Evolutionary conservation across 768 basidiomycete species (phyloP), one percentile per base, ranked within the genome.

Genomic region (Podaxis sp.): DNA sequence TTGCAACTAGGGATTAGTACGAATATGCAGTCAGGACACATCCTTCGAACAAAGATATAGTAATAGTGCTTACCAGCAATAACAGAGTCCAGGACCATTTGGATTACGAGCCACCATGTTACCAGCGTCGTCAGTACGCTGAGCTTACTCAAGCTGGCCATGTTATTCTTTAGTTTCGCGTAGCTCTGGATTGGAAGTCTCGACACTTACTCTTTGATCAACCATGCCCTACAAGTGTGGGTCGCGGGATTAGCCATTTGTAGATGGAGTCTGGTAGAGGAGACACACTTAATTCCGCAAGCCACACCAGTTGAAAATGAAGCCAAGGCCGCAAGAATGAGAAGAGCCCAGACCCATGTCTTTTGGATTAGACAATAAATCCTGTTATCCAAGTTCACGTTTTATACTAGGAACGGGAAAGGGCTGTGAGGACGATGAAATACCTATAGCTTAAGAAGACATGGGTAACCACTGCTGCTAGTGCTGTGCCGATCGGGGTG

Each of bases 401-500:
- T 14, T 46, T 5, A 14, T 38, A 5, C 13, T 6, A 42, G 23
- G 1, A 18, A 9, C 32, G 7, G 27, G 23, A 5, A 36, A 18
- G 10, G 11, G 7, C 0, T 44, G 9, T 16, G 25, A 25, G 25
- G 32, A 37, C 14, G 40, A 23, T 5, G 3, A 27, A 53, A 48
- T 35, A 64, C 65, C 63, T 44, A 21, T 56, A 53, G 9, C 61
- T 62, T 38, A 64, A 36, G 53, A 66, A 66, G 62, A 51, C 18
- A 38, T 62, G 64, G 42, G 59, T 66, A 42, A 66, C 57, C 46
- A 61, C 28, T 5, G 65, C 62, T 16, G 65, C 60, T 7, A 66
- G 36, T 5, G 65, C 63, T 1, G 63, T 61, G 21, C 57, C 63
- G 28, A 66, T 59, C 5, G 63, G 63, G n/a, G 61, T 60, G 28